Evolutionary conservation across 805 yeast genomes (phyloP), one percentile per base, ranked within the genome.

Genomic region (Wickerhamomyces silvicola): DNA sequence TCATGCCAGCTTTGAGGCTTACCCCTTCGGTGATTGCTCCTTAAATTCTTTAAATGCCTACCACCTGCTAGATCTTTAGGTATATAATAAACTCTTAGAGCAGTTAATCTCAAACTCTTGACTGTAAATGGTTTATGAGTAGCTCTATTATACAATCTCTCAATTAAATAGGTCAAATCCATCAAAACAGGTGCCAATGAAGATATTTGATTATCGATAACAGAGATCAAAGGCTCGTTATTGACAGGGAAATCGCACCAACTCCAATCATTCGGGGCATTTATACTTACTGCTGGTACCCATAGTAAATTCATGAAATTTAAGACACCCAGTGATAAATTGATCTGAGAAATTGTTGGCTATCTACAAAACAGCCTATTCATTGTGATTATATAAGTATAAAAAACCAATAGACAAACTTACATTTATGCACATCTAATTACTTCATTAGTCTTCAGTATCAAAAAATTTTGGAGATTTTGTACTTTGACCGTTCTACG

Each of bases 161-260:
- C 48, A 2, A 67, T 51, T 30, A 79, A 58, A 35, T 70, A 70
- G 5, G 59, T 52, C 17, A 77, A 40, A 29, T 68, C 69, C 4
- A 37, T 27, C 5, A 72, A 28, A 0, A 65, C 18, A 2, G 44
- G 45, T 6, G 46, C 32, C 23, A 30, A 47, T 39, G 44, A 52
- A 36, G 14, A 38, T 22, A 12, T 31, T 21, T 28, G 30, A 32
- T n/a, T 37, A 25, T 21, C 9, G 19, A 13, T 6, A 33, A 34
- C 32, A 25, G 40, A 43, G 14, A 29, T 27, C 15, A 29, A 38
- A 2, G 26, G 29, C 4, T 16, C 7, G 11, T 27, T 22, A 6
- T 38, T 32, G 5, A 62, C 48, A 12, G 71, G 71, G 8, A 70
- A 57, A 38, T 74, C 76, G 11, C 74, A 53, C 83, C 82, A 76